Percentiles rank a stretch among this genome's conserved stretches.
Evolutionary conservation across 768 basidiomycete genomes (phyloP).

Genomic region (Trametes gibbosa): DNA sequence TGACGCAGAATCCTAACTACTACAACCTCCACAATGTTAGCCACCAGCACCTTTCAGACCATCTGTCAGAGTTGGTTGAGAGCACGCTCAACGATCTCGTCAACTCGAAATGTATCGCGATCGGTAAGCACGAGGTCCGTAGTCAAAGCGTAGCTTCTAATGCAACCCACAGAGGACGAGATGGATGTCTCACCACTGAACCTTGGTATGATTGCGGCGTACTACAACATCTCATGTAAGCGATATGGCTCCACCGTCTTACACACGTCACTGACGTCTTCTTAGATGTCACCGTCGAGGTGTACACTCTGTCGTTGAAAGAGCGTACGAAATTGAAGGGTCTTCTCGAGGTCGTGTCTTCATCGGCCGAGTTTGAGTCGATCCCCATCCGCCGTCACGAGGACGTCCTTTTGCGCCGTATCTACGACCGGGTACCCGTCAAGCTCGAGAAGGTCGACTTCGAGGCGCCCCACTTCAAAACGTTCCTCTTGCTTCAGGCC

Average conservation of each 20-base stretch:
- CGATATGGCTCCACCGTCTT: constrained; percentile 7
- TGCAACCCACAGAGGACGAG: constrained; percentile 66
- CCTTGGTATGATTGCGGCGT: constrained; percentile 97
- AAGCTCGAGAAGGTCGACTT: constrained; percentile 84
- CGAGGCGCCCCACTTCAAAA: constrained; percentile 97
- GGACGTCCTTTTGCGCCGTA: constrained; percentile 75
- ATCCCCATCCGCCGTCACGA: constrained; percentile 96
- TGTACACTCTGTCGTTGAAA: constrained; percentile 92
- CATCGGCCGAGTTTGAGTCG: constrained; percentile 92
- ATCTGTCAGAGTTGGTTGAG: constrained; percentile 94
- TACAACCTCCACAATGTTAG: constrained; percentile 94
- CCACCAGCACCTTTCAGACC: constrained; percentile 93
- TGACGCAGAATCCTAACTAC: constrained; percentile 97
- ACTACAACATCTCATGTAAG: constrained; percentile 91
- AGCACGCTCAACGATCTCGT: constrained; percentile 88
- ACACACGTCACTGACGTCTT: constrained; percentile 4
- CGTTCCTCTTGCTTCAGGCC: constrained; percentile 93
- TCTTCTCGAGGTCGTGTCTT: constrained; percentile 93
- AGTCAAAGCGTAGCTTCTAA: not conserved
- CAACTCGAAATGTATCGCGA: constrained; percentile 91
- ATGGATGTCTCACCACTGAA: constrained; percentile 92
- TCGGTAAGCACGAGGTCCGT: constrained; percentile 46
- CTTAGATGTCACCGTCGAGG: constrained; percentile 92
- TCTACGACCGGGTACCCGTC: constrained; percentile 96
- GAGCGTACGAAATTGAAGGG: constrained; percentile 97